A percentile compares a stretch with the other conserved stretches of the same genome.
These are phyloP conservation scores for Plenodomus lindquistii DNA, from an alignment of 2,329 filamentous ascomycete genomes.

Conservation along the genomic window DNA sequence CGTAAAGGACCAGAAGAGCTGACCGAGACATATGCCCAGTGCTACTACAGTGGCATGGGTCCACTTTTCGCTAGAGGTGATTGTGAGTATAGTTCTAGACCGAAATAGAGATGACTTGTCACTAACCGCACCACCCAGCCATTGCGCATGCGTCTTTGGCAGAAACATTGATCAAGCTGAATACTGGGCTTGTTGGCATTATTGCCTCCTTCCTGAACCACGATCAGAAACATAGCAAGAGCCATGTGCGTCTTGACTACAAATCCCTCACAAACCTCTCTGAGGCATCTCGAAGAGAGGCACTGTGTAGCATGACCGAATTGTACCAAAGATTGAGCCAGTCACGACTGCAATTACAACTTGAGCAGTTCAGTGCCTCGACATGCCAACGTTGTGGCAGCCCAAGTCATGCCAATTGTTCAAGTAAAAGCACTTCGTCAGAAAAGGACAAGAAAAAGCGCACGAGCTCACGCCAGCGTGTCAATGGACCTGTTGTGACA, in stretches of 20 bases:
- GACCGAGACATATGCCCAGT: slow-evolving; percentile 47
- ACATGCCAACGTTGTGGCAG: slow-evolving; percentile 30
- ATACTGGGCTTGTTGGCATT: slow-evolving; percentile 53
- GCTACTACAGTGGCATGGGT: slow-evolving; percentile 40
- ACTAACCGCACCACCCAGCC: slow-evolving; percentile 30
- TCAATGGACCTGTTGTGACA: slow-evolving; percentile 31
- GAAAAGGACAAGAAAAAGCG: slow-evolving; percentile 32
- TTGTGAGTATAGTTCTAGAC: slow-evolving; percentile 35
- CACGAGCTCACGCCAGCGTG: slow-evolving; percentile 25
- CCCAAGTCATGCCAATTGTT: slow-evolving; percentile 28
- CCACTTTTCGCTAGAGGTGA: slow-evolving; percentile 50
- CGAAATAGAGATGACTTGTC: background rate
- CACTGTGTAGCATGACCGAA: slow-evolving; percentile 47
- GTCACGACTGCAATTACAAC: slow-evolving; percentile 37
- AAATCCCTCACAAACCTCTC: slow-evolving; percentile 50
- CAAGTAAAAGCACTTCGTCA: slow-evolving; percentile 14
- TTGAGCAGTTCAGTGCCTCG: slow-evolving; percentile 26
- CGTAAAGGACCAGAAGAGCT: slow-evolving; percentile 49
- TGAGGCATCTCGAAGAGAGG: slow-evolving; percentile 51
- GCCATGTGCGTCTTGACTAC: slow-evolving; percentile 47
- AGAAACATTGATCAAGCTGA: slow-evolving; percentile 51
- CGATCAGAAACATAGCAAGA: slow-evolving; percentile 37
- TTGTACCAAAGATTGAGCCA: slow-evolving; percentile 46
- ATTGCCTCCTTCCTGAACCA: slow-evolving; percentile 50
- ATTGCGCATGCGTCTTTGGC: slow-evolving; percentile 52